phyloP scores from a whole-genome alignment of 257 asterid species.

The Anisodus tanguticus region DNA sequence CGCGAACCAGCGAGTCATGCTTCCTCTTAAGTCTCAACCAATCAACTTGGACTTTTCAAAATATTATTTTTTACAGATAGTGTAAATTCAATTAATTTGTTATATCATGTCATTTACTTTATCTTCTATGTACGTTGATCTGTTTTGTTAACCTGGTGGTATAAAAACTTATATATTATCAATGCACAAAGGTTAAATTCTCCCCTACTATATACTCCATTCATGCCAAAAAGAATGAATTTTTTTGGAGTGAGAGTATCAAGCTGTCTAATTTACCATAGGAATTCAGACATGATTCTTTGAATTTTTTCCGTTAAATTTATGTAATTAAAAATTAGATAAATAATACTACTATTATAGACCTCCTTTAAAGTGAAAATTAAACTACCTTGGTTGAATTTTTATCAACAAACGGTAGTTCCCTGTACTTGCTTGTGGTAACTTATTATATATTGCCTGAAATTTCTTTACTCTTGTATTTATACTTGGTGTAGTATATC shows the following conservation, averaged over 20 bases:
- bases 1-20: constrained; percentile 6
- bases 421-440: neutral
- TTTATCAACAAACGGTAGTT: neutral
- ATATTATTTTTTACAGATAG: neutral
- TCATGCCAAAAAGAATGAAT: too few species aligned
- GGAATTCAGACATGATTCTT: neutral
- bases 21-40: neutral
- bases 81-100: neutral
- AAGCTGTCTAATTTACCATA: neutral
- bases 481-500: neutral
- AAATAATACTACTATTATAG: neutral
- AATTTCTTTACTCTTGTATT: neutral
- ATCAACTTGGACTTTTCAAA: neutral
- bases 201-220: too few species aligned
- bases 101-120: neutral
- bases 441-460: neutral
- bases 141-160: too few species aligned
- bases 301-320: neutral
- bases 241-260: neutral
- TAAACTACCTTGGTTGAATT: neutral
- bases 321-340: neutral
- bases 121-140: neutral
- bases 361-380: too few species aligned
- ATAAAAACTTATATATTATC: too few species aligned
- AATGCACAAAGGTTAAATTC: too few species aligned